Evolutionary conservation across 2,329 filamentous ascomycete genomes (phyloP), one percentile per base, ranked within the genome.

Genomic region (Alternaria arbusti): DNA sequence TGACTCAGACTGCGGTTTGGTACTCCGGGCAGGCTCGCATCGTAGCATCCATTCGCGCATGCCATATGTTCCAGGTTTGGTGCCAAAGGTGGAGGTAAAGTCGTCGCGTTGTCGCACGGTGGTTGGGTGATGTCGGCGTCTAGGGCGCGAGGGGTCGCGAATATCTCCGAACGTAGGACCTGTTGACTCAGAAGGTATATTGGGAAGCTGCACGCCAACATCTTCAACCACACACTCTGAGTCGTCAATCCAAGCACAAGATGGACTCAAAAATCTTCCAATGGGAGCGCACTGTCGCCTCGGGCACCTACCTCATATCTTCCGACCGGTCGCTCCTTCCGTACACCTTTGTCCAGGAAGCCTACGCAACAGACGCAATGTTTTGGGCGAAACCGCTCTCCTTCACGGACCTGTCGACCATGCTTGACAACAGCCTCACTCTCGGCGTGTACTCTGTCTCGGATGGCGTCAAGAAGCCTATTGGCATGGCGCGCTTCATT

Each of bases 401-500:
- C 0, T 56, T 64, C 4, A 65, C 66, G 2, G 51, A 62, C 26
- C 61, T 74, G 30, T 58, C 67, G 5, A 67, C 65, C 4, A 71
- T 78, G 71, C 67, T 80, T 55, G 68, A 73, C 50, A 77, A 77
- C 54, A 77, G 74, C 6, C 76, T 74, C 58, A 77, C 71, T 4
- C 65, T 79, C n/a, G 78, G 73, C 8, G 47, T 80, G 8, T 78
- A 76, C 57, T 57, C 57, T 6, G 8, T 68, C 36, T 58, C 62
- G 9, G 45, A 59, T 8, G 57, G 55, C 13, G 23, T 54, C 25
- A 73, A 70, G 10, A 74, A 77, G n/a, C 81, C 84, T 69, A 82
- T 91, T 52, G 89, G 88, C 1, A 83, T 90, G 59, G 86, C 85
- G 1, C 84, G 91, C 32, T 77, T 91, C n/a, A 81, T 93, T 55